A percentile compares a stretch with the other conserved stretches of the same genome.
phyloP scores from a whole-genome alignment of 176 grass and related monocot genomes.

The Saccharum officinarum region DNA sequence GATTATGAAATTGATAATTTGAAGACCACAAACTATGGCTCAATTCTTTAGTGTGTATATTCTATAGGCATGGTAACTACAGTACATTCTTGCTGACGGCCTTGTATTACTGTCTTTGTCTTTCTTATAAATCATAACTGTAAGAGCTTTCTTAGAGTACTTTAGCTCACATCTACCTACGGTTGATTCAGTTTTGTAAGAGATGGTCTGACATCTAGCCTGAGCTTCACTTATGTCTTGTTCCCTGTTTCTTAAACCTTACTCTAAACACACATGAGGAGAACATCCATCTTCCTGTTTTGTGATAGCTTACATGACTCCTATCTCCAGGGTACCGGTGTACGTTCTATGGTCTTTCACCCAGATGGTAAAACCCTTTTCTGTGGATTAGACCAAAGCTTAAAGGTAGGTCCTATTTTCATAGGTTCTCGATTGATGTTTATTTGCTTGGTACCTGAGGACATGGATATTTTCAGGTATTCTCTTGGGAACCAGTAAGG shows the following conservation, averaged over 20 bases:
- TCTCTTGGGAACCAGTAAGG: constrained; percentile 97
- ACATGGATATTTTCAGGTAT: constrained; percentile 62
- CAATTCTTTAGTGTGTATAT: background rate
- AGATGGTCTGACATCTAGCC: constrained; percentile 4
- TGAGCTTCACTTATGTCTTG: constrained; percentile 12
- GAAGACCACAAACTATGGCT: constrained; percentile 6
- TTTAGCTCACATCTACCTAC: background rate
- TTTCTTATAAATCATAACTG: constrained; percentile 23
- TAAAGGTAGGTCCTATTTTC: constrained; percentile 64
- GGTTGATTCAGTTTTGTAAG: constrained; percentile 2
- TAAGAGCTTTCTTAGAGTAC: background rate
- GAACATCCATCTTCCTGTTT: background rate
- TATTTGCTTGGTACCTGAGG: constrained; percentile 1
- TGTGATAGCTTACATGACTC: background rate
- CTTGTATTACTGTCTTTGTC: background rate
- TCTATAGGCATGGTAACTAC: constrained; percentile 19
- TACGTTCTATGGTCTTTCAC: constrained; percentile 86
- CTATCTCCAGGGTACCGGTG: constrained; percentile 54
- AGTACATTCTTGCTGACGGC: background rate
- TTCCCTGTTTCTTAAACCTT: background rate
- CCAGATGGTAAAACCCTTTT: constrained; percentile 96
- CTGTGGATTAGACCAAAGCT: constrained; percentile 77
- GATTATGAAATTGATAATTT: constrained; percentile 1
- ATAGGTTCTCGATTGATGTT: constrained; percentile 6
- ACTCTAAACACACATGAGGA: background rate